Percentiles rank a stretch among this genome's conserved stretches.
Conservation (phyloP, 805 yeast species). For the Candida taoyuanica region DNA sequence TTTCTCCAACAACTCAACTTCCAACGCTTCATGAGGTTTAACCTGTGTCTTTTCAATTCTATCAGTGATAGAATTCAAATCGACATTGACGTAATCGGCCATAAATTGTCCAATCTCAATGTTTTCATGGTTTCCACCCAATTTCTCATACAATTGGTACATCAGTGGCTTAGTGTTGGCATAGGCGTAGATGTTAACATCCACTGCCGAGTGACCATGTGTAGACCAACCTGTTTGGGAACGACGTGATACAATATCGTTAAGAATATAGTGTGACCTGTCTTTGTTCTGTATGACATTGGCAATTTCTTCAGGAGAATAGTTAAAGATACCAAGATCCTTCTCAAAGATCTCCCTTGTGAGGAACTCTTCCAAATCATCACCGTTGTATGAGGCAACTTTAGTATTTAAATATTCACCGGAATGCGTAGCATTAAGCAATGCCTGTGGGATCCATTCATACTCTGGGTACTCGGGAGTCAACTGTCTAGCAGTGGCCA, state of each 20-base stretch:
- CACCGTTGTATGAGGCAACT: slow-evolving; percentile 34
- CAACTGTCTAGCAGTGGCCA: slow-evolving; percentile 81
- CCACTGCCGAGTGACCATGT: slow-evolving; percentile 95
- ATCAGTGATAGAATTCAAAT: slow-evolving; percentile 45
- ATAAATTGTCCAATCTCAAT: slow-evolving; percentile 77
- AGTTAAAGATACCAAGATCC: slow-evolving; percentile 65
- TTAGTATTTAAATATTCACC: slow-evolving; percentile 62
- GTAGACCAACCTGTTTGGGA: slow-evolving; percentile 96
- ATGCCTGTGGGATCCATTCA: slow-evolving; percentile 78
- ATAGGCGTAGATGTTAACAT: slow-evolving; percentile 85
- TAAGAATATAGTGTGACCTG: slow-evolving; percentile 43
- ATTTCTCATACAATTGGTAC: slow-evolving; percentile 34
- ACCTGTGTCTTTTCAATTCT: slow-evolving; percentile 47
- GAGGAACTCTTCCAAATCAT: slow-evolving; percentile 42
- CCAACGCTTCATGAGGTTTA: no score
- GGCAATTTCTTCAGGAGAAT: slow-evolving; percentile 48
- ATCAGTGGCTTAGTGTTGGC: slow-evolving; percentile 50
- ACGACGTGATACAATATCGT: slow-evolving; percentile 69
- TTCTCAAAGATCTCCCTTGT: slow-evolving; percentile 48
- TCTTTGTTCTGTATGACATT: slow-evolving; percentile 33
- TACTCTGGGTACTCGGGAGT: slow-evolving; percentile 73
- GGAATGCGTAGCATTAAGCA: slow-evolving; percentile 65
- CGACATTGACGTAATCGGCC: slow-evolving; percentile 46
- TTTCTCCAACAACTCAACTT: no score
- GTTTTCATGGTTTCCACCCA: slow-evolving; percentile 83